Conservation (phyloP, 1,284 basidiomycete species). For the Melanopsichium pennsylvanicum region DNA sequence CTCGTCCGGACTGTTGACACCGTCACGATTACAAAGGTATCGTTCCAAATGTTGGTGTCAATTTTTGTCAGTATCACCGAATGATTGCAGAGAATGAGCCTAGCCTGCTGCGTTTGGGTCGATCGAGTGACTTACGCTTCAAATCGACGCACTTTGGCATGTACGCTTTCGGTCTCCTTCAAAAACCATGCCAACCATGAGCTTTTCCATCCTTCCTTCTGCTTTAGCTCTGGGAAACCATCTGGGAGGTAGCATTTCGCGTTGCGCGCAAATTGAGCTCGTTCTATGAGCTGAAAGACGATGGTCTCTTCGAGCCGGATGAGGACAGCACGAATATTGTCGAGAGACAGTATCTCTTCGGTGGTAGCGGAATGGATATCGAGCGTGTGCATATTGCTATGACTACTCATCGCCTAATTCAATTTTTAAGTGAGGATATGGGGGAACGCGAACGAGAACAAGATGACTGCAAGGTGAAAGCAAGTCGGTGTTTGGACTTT, state of each 20-base stretch:
- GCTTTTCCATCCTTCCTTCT: conserved; percentile 79
- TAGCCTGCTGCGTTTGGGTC: too few relatives aligned
- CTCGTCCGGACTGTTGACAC: conserved; percentile 83
- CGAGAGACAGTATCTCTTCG: conserved; percentile 75
- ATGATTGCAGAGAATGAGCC: too few relatives aligned
- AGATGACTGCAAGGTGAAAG: too few relatives aligned
- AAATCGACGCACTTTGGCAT: conserved; percentile 69
- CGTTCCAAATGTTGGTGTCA: too few relatives aligned
- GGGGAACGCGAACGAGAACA: not conserved
- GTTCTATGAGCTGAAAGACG: conserved; percentile 90
- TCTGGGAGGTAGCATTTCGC: conserved; percentile 84
- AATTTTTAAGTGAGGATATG: not conserved
- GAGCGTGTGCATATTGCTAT: conserved; percentile 52
- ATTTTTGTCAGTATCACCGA: too few relatives aligned
- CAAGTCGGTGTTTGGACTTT: too few relatives aligned
- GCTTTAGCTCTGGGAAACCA: conserved; percentile 73
- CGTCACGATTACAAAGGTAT: too few relatives aligned
- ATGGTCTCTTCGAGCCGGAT: conserved; percentile 96
- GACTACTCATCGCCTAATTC: conserved; percentile 31
- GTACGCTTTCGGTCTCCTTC: conserved; percentile 90
- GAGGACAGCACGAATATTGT: conserved; percentile 84
- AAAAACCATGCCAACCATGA: conserved; percentile 98
- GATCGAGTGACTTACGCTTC: conserved; percentile 34
- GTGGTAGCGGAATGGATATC: conserved; percentile 50
- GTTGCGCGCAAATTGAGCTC: conserved; percentile 95